A percentile compares a stretch with the other conserved stretches of the same genome.
phyloP scores from a whole-genome alignment of 441 rosid genomes.

The Mallotus japonicus region DNA sequence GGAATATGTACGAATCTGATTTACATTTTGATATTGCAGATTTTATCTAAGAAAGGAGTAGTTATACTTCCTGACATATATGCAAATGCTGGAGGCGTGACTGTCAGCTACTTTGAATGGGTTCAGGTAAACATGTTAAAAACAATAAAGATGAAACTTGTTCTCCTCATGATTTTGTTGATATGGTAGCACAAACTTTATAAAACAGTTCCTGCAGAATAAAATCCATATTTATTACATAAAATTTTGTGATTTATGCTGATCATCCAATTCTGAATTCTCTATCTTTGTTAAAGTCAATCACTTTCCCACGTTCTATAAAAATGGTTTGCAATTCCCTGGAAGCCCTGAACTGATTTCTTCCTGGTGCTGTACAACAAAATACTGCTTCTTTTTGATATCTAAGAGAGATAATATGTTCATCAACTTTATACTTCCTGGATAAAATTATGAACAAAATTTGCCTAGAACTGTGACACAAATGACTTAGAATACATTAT shows the following conservation, averaged over 20 bases:
- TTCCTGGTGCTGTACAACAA: background rate
- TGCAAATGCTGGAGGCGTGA: slow-evolving; percentile 94
- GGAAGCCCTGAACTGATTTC: no score
- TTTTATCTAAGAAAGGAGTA: slow-evolving; percentile 85
- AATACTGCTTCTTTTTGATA: background rate
- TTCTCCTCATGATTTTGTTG: background rate
- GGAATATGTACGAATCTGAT: background rate
- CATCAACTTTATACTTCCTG: background rate
- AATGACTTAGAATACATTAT: background rate
- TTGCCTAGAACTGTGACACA: background rate
- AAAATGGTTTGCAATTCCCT: no score
- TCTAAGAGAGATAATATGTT: no score
- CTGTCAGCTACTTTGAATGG: slow-evolving; percentile 96
- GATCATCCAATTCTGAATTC: background rate
- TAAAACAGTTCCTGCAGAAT: background rate
- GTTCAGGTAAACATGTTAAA: slow-evolving; percentile 64
- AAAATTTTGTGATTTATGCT: background rate
- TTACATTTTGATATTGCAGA: slow-evolving; percentile 44
- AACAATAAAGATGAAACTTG: background rate
- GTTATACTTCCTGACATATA: slow-evolving; percentile 85
- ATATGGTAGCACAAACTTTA: background rate
- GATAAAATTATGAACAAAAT: no score
- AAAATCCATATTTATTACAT: background rate
- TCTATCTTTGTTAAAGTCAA: no score
- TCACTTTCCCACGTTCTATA: no score